Evolutionary conservation across 2,329 filamentous ascomycete species (phyloP).

Genomic region (Hypoxylon sp.): DNA sequence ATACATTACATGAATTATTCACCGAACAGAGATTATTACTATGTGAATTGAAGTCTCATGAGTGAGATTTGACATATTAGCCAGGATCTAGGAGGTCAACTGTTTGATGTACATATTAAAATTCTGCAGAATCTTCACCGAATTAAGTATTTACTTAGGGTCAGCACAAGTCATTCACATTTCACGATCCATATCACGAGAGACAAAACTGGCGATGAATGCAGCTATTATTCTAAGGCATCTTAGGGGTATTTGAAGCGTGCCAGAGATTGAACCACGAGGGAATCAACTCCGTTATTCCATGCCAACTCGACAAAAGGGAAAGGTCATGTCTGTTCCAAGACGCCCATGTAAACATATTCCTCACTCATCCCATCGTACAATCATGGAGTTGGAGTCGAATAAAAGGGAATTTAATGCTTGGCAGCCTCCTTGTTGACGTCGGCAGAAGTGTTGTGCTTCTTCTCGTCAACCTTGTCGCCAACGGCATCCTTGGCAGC

Average conservation of each 20-base stretch:
- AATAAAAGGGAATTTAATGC: slow-evolving; percentile 50
- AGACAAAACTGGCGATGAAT: slow-evolving; percentile 26
- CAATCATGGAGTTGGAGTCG: slow-evolving; percentile 37
- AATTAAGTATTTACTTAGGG: too few relatives aligned
- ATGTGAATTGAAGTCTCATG: too few relatives aligned
- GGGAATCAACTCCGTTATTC: slow-evolving; percentile 43
- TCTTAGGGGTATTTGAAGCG: slow-evolving; percentile 54
- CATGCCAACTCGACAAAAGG: slow-evolving; percentile 43
- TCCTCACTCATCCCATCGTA: slow-evolving; percentile 48
- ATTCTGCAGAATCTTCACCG: too few relatives aligned
- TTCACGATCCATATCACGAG: background rate
- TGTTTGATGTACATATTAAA: too few relatives aligned
- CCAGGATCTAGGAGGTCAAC: too few relatives aligned
- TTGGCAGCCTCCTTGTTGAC: slow-evolving; percentile 57
- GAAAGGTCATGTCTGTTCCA: slow-evolving; percentile 41
- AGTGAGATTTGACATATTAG: too few relatives aligned
- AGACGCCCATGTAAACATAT: slow-evolving; percentile 36
- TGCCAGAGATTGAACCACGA: slow-evolving; percentile 31
- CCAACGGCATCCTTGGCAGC: slow-evolving; percentile 65
- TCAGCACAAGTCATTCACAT: too few relatives aligned
- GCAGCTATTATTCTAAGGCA: slow-evolving; percentile 52
- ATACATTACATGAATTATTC: too few relatives aligned
- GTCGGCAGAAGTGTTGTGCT: slow-evolving; percentile 55
- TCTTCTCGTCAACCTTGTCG: slow-evolving; percentile 63
- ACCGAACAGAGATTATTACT: too few relatives aligned